Evolutionary conservation across 768 basidiomycete genomes (phyloP), one percentile per base, ranked within the genome.

Genomic region (Termitomyces sp.): DNA sequence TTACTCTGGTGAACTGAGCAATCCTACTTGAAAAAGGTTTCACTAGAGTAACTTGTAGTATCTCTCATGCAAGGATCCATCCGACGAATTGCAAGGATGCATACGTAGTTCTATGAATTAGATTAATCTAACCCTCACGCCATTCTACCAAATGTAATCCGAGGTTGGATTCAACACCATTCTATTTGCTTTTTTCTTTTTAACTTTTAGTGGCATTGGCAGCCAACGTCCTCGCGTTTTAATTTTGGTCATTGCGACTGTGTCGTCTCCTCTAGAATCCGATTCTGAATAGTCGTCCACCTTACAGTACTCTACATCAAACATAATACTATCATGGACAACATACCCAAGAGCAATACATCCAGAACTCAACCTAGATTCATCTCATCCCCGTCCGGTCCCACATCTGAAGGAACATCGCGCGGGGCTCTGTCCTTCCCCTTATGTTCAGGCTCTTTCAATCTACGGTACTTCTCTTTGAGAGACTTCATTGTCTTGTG

Each of bases 401-500:
- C 57, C 30, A 58, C 58, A 48, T 62, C 60, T 36, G 52, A 53
- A 14, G 60, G 61, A 18, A 59, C 60, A 53, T 68, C 66, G 43
- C 52, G 58, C 43, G 43, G 40, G 18, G 40, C 40, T 20, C 57
- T 49, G n/a, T 67, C 65, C 51, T 67, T 69, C 30, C 70, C 71
- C 58, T 70, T 72, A 33, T 63, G 67, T 48, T 61, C 66, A 50
- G 61, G 56, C 36, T 51, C 62, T 30, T 61, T 61, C 32, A 61
- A 45, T 41, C 71, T 62, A 10, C 62, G 47, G 54, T 74, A 74
- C 54, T 76, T 76, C 11, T 69, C 67, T 59, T 68, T 69, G 59
- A 75, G 48, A 28, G 58, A 56, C 41, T 65, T 63, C 18, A 73
- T 60, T 10, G 71, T 68, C 38, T 67, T 63, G 55, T 70, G 69